Evolutionary conservation across 2,329 filamentous ascomycete genomes (phyloP).

Genomic region (Colletotrichum chlorophyti): DNA sequence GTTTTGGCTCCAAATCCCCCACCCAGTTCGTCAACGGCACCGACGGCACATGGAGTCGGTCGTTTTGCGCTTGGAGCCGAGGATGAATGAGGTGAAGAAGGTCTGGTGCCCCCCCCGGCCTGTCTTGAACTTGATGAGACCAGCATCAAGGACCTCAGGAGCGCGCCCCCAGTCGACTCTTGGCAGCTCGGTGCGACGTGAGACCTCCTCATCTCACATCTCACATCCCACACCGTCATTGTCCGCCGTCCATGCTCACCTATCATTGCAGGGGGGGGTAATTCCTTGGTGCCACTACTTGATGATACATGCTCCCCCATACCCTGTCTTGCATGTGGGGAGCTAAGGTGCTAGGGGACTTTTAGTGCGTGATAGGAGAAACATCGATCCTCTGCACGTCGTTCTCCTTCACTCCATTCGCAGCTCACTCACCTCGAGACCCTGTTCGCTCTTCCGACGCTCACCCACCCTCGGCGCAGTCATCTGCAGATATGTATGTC

Average conservation of each 20-base stretch:
- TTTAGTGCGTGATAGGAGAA: slow-evolving; percentile 27
- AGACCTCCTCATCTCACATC: slow-evolving; percentile 27
- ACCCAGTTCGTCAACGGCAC: too few relatives aligned
- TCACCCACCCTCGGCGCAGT: slow-evolving; percentile 23
- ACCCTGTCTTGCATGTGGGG: slow-evolving; percentile 24
- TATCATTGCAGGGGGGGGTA: too few relatives aligned
- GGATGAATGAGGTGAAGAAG: not conserved
- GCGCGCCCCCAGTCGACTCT: not conserved
- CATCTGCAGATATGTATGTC: slow-evolving; percentile 30
- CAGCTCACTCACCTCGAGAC: slow-evolving; percentile 12
- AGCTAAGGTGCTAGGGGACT: slow-evolving; percentile 26
- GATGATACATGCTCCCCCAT: too few relatives aligned
- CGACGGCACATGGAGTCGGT: not conserved
- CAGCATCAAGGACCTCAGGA: slow-evolving; percentile 3
- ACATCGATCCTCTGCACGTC: slow-evolving; percentile 25
- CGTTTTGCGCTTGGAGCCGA: not conserved
- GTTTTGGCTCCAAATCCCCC: too few relatives aligned
- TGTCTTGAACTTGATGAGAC: too few relatives aligned
- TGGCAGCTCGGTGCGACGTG: slow-evolving; percentile 20
- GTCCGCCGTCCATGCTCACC: slow-evolving; percentile 19
- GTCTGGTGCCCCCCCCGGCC: too few relatives aligned
- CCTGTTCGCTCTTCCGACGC: slow-evolving; percentile 19
- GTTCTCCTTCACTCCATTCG: too few relatives aligned
- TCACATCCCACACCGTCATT: slow-evolving; percentile 21
- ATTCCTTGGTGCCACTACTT: too few relatives aligned